Conservation (phyloP, 805 yeast species). For the Zygosaccharomyces kombuchaensis region DNA sequence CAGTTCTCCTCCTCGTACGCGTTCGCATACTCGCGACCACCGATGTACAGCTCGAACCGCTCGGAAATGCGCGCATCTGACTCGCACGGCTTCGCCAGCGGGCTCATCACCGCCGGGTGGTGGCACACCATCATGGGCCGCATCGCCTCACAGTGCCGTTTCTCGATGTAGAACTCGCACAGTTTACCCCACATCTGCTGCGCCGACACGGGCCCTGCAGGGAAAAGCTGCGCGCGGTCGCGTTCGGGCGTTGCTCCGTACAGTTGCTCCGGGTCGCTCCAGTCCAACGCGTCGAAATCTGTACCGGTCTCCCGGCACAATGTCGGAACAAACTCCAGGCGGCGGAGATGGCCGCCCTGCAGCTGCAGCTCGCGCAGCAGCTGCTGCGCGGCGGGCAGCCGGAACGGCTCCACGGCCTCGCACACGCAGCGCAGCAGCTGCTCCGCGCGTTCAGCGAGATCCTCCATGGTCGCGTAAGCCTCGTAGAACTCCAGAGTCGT, state of each 20-base stretch:
- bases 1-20: constrained; percentile 96
- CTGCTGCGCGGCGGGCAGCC: constrained; percentile 13
- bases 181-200: constrained; percentile 62
- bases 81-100: constrained; percentile 67
- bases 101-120: constrained; percentile 83
- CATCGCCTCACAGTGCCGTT: constrained; percentile 41
- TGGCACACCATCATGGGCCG: constrained; percentile 71
- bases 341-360: constrained; percentile 24
- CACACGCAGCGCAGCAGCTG: constrained; percentile 39
- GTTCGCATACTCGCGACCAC: constrained; percentile 77
- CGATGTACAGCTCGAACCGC: constrained; percentile 80
- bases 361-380: constrained; percentile 13
- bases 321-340: constrained; percentile 33
- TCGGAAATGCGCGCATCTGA: constrained; percentile 44
- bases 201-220: constrained; percentile 37
- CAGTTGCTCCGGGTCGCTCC: constrained; percentile 28
- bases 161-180: constrained; percentile 60
- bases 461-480: constrained; percentile 59
- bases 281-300: constrained; percentile 24
- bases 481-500: constrained; percentile 87
- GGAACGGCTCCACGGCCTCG: not conserved
- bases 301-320: constrained; percentile 22
- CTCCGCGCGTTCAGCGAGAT: constrained; percentile 63
- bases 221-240: constrained; percentile 3
- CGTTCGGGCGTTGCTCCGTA: constrained; percentile 13